These are phyloP conservation scores for Microcyclospora tardicrescens DNA, from an alignment of 2,329 filamentous ascomycete genomes.

Conservation along the genomic window DNA sequence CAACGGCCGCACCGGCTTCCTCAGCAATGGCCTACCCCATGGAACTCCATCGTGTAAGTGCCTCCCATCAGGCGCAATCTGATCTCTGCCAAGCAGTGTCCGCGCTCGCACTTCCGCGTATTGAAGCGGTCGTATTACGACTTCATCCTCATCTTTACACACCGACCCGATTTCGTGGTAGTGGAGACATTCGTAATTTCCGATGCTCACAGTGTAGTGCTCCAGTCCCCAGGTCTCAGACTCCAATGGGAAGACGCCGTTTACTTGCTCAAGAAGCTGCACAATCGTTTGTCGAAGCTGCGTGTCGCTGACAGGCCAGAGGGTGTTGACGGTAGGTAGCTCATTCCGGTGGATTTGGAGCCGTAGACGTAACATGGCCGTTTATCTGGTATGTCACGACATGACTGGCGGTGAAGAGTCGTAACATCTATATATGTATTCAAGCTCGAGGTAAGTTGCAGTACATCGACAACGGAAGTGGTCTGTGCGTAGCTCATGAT, in stretches of 20 bases:
- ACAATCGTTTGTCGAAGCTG: conserved; percentile 46
- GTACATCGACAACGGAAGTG: no score
- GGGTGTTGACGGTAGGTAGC: conserved; percentile 56
- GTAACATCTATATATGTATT: no score
- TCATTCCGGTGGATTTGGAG: conserved; percentile 60
- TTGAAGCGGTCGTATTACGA: conserved; percentile 67
- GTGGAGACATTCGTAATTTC: conserved; percentile 74
- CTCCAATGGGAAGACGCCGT: conserved; percentile 70
- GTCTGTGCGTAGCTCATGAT: no score
- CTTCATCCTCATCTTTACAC: conserved; percentile 70
- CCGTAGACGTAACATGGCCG: conserved; percentile 49
- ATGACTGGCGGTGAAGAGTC: no score
- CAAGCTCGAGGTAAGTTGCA: no score
- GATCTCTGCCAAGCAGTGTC: conserved; percentile 61
- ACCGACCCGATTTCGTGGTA: conserved; percentile 59
- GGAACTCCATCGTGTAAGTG: conserved; percentile 77
- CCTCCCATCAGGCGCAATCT: conserved; percentile 65
- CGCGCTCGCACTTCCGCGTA: conserved; percentile 61
- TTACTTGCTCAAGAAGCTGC: conserved; percentile 64
- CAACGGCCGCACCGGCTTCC: conserved; percentile 30
- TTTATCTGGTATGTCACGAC: background rate
- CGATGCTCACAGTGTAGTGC: conserved; percentile 74
- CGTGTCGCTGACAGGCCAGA: conserved; percentile 50
- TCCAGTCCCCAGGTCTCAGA: conserved; percentile 72
- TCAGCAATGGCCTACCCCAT: conserved; percentile 63